Evolutionary conservation across 495 filamentous ascomycete genomes (phyloP).

Genomic region (Neurospora sp.): DNA sequence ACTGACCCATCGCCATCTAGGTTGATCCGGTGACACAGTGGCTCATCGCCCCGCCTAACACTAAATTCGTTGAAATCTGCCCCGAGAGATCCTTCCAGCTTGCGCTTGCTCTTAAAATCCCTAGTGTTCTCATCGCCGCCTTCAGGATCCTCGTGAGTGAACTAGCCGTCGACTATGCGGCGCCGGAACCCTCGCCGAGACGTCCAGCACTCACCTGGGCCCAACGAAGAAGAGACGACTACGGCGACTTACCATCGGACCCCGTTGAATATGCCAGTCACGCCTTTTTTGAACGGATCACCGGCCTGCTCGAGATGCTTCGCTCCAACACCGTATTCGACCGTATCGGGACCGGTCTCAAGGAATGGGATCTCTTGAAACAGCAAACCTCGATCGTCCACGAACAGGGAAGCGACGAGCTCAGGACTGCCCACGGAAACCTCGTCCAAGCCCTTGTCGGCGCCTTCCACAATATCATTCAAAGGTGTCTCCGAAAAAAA

Average conservation of each 20-base stretch:
- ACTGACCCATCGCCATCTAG: conserved; percentile 1
- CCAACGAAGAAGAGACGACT: conserved; percentile 19
- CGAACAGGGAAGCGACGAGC: conserved; percentile 13
- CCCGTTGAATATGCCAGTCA: conserved; percentile 21
- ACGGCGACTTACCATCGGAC: conserved; percentile 23
- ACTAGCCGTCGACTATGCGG: conserved; percentile 56
- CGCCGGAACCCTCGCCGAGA: conserved; percentile 10
- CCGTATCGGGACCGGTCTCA: background rate
- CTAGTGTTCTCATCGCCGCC: conserved; percentile 23
- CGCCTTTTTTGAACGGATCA: conserved; percentile 17
- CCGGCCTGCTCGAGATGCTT: conserved; percentile 4
- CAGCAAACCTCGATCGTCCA: background rate
- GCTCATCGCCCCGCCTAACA: conserved; percentile 32
- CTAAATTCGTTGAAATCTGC: conserved; percentile 35
- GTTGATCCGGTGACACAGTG: conserved; percentile 28
- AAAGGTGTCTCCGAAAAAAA: conserved; percentile 1
- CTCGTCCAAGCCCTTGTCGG: conserved; percentile 11
- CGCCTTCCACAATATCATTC: conserved; percentile 6
- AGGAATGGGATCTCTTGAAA: conserved; percentile 9
- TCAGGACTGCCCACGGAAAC: conserved; percentile 32
- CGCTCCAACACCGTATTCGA: conserved; percentile 11
- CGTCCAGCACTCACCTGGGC: conserved; percentile 10
- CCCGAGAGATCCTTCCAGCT: conserved; percentile 36
- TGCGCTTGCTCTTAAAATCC: conserved; percentile 25
- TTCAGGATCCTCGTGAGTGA: conserved; percentile 38